phyloP scores from a whole-genome alignment of 1,284 basidiomycete genomes.

The Coniophora puteana region DNA sequence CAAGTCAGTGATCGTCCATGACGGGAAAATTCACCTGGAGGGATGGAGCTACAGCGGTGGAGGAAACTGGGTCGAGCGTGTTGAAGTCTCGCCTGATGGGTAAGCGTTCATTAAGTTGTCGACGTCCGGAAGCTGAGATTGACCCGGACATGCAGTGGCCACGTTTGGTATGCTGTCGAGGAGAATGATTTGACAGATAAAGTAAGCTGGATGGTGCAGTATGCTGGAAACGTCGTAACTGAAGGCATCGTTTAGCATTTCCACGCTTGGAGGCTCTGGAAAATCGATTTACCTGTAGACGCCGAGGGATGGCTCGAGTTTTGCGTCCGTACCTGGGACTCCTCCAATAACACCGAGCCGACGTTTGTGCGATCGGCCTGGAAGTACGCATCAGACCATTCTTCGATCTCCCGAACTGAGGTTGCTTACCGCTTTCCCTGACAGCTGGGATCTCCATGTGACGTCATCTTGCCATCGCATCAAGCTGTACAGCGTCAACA shows the following conservation, averaged over 20 bases:
- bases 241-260: slow-evolving; percentile 37
- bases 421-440: neutral
- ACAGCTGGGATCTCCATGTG: slow-evolving; percentile 53
- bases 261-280: slow-evolving; percentile 54
- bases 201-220: slow-evolving; percentile 21
- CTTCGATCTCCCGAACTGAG: neutral
- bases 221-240: no score
- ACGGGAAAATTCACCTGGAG: slow-evolving; percentile 41
- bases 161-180: slow-evolving; percentile 47
- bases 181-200: slow-evolving; percentile 48
- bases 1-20: slow-evolving; percentile 46
- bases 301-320: slow-evolving; percentile 58
- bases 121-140: neutral
- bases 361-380: slow-evolving; percentile 52
- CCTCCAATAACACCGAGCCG: slow-evolving; percentile 55
- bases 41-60: slow-evolving; percentile 56
- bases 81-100: slow-evolving; percentile 54
- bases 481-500: slow-evolving; percentile 53
- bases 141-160: slow-evolving; percentile 32
- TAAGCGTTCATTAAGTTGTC: slow-evolving; percentile 16
- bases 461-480: slow-evolving; percentile 53
- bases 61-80: slow-evolving; percentile 53
- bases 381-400: slow-evolving; percentile 42
- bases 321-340: slow-evolving; percentile 57
- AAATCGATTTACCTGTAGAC: slow-evolving; percentile 46